Percentiles rank a stretch among this genome's conserved stretches.
Conservation (phyloP, 177 flowering plant species). For the Vitis hybrid region DNA sequence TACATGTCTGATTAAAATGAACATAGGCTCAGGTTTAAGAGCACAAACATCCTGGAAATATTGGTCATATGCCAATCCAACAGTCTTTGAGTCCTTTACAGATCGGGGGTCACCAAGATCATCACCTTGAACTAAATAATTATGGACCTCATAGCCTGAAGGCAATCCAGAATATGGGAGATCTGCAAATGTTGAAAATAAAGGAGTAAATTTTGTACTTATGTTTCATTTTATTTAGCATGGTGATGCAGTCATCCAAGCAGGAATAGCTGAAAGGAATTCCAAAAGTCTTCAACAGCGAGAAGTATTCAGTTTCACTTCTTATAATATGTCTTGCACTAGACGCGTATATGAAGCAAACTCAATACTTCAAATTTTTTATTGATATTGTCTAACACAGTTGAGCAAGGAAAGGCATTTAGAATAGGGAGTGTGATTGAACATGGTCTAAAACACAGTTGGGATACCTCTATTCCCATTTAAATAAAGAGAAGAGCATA, state of each 20-base stretch:
- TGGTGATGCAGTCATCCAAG: no score
- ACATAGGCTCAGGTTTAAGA: conserved; percentile 4
- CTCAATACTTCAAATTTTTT: not conserved
- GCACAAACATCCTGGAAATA: conserved; percentile 52
- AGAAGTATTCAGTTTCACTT: not conserved
- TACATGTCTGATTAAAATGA: not conserved
- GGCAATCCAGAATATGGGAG: conserved; percentile 32
- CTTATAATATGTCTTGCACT: not conserved
- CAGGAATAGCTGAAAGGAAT: no score
- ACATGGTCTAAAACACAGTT: not conserved
- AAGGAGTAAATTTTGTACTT: not conserved
- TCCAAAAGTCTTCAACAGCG: no score
- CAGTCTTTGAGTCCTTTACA: conserved; percentile 47
- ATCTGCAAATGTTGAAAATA: conserved; percentile 30
- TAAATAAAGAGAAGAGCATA: not conserved
- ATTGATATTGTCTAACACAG: not conserved
- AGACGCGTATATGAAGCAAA: not conserved
- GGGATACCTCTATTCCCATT: not conserved
- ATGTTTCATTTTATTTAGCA: no score
- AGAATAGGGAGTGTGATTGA: not conserved
- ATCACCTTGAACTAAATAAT: conserved; percentile 48
- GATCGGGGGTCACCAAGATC: conserved; percentile 33
- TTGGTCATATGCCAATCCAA: conserved; percentile 78
- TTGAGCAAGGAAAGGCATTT: not conserved
- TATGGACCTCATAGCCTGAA: conserved; percentile 42